phyloP scores from a whole-genome alignment of 306 rosid species.

The Acacia confusa region DNA sequence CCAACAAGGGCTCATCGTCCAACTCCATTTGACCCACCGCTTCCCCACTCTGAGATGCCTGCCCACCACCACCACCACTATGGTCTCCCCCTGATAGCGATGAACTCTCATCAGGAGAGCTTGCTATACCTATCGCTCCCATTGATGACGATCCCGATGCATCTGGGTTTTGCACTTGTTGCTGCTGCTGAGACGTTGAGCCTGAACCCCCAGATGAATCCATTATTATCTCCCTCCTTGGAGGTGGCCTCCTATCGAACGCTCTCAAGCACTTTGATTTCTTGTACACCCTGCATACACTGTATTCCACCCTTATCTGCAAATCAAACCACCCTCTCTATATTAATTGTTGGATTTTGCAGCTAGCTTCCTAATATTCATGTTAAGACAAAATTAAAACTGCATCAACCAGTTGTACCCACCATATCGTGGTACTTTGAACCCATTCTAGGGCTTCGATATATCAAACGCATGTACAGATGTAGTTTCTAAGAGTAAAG shows the following conservation, averaged over 20 bases:
- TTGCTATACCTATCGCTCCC: constrained; percentile 26
- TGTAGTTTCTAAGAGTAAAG: neutral
- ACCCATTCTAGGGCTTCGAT: neutral
- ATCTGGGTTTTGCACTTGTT: neutral
- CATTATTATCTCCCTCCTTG: constrained; percentile 5
- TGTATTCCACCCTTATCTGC: constrained; percentile 79
- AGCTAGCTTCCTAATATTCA: neutral
- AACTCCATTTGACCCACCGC: neutral
- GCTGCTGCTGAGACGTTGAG: neutral
- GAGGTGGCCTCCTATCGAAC: constrained; percentile 72
- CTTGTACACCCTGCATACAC: constrained; percentile 84
- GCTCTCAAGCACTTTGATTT: constrained; percentile 75
- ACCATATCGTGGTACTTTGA: neutral
- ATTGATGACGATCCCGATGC: neutral
- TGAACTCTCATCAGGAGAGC: constrained; percentile 58
- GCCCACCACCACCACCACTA: neutral
- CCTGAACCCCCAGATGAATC: constrained; percentile 11
- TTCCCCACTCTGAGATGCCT: constrained; percentile 27
- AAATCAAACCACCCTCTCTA: neutral
- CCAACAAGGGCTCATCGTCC: constrained; percentile 44
- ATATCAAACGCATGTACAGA: neutral
- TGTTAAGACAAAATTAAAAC: neutral
- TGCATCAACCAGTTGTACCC: neutral
- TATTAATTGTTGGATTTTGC: neutral
- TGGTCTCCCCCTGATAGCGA: constrained; percentile 40